Conservation (phyloP, 768 basidiomycete species). For the Termitomyces sp. region DNA sequence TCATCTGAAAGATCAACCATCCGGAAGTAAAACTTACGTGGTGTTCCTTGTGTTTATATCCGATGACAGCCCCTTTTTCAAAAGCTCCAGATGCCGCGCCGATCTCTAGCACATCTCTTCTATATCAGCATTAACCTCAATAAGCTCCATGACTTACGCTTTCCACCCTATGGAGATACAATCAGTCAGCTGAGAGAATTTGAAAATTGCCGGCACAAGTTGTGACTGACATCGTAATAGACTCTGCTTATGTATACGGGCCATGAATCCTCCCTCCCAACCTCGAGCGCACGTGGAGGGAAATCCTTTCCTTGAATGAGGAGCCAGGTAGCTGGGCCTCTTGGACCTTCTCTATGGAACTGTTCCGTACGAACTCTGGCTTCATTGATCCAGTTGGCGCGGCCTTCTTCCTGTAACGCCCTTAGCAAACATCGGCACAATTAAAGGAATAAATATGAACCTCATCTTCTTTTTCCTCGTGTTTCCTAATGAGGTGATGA, state of each 20-base stretch:
- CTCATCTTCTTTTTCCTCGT: slow-evolving; percentile 54
- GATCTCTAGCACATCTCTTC: slow-evolving; percentile 36
- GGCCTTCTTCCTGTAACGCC: slow-evolving; percentile 38
- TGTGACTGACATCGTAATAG: slow-evolving; percentile 45
- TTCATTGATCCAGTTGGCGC: slow-evolving; percentile 49
- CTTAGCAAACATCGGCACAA: neutral
- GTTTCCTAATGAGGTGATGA: slow-evolving; percentile 15
- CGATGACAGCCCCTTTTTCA: slow-evolving; percentile 59
- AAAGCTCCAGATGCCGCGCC: slow-evolving; percentile 60
- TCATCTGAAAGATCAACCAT: neutral
- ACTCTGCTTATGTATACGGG: slow-evolving; percentile 55
- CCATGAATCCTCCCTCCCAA: slow-evolving; percentile 48
- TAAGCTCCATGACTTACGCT: slow-evolving; percentile 40
- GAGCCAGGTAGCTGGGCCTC: slow-evolving; percentile 55
- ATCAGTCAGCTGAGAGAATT: neutral
- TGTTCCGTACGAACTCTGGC: slow-evolving; percentile 48
- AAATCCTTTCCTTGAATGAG: slow-evolving; percentile 54
- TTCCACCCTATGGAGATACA: slow-evolving; percentile 35
- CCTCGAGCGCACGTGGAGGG: slow-evolving; percentile 51
- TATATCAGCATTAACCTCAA: slow-evolving; percentile 19
- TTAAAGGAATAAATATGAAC: slow-evolving; percentile 21
- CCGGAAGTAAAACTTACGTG: slow-evolving; percentile 34
- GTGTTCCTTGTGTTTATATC: slow-evolving; percentile 53
- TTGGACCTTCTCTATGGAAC: slow-evolving; percentile 38
- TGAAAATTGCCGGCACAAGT: neutral